These are phyloP conservation scores for Botrytis fabae DNA, from an alignment of 2,329 filamentous ascomycete species.

Conservation along the genomic window DNA sequence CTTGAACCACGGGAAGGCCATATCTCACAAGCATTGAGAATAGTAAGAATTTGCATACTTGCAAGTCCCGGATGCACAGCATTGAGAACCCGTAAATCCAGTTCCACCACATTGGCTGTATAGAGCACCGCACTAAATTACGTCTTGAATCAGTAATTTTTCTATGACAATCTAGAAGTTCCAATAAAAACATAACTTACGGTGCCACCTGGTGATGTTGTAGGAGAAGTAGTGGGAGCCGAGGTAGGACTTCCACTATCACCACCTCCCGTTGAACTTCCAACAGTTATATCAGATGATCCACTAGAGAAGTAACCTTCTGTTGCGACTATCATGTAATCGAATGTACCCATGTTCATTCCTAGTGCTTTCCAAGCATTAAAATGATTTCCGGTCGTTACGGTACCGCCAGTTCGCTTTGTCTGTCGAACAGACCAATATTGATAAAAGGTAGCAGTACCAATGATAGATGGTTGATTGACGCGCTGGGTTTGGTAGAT, in stretches of 20 bases:
- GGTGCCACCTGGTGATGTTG: background rate
- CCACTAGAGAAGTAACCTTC: slow-evolving; percentile 28
- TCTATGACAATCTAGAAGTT: background rate
- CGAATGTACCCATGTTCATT: slow-evolving; percentile 47
- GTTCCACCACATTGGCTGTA: slow-evolving; percentile 22
- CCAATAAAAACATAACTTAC: background rate
- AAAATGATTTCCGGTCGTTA: slow-evolving; percentile 53
- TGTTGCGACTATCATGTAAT: slow-evolving; percentile 53
- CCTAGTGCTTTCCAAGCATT: slow-evolving; percentile 52
- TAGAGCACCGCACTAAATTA: slow-evolving; percentile 8
- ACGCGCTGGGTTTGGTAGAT: slow-evolving; percentile 43
- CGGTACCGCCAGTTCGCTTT: slow-evolving; percentile 52
- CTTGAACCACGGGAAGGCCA: background rate
- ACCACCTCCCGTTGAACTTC: background rate
- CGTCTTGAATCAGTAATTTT: background rate
- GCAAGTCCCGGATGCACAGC: slow-evolving; percentile 20
- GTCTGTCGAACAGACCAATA: slow-evolving; percentile 53
- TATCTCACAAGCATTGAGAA: slow-evolving; percentile 23
- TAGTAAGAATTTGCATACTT: slow-evolving; percentile 16
- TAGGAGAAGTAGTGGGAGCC: background rate
- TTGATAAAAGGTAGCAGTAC: slow-evolving; percentile 53
- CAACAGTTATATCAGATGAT: slow-evolving; percentile 26
- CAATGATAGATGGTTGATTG: slow-evolving; percentile 48
- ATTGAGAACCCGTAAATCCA: slow-evolving; percentile 13
- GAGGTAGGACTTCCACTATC: background rate